phyloP scores from a whole-genome alignment of 2,329 filamentous ascomycete species.

The Phialophora tarda region DNA sequence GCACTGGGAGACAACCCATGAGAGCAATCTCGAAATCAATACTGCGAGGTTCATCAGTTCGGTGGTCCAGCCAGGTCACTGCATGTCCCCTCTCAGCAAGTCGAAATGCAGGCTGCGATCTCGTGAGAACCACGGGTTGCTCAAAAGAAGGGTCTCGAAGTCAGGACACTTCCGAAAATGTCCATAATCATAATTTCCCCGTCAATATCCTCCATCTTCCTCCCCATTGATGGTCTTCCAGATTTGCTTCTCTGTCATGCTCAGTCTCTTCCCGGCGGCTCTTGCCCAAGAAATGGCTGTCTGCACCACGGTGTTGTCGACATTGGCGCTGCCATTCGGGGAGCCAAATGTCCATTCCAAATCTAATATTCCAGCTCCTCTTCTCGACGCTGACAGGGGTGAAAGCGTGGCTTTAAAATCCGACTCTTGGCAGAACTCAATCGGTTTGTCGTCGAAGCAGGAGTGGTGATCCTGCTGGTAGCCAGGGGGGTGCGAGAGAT shows the following conservation, averaged over 20 bases:
- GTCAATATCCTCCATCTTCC: constrained; percentile 6
- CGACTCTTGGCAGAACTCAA: constrained; percentile 29
- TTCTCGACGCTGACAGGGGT: constrained; percentile 25
- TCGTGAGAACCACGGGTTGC: background rate
- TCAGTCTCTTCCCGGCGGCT: constrained; percentile 45
- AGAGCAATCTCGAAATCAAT: background rate
- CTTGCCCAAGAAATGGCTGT: constrained; percentile 41
- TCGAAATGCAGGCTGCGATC: background rate
- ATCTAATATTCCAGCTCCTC: constrained; percentile 35
- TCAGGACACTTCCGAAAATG: background rate
- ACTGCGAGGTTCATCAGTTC: background rate
- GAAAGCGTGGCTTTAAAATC: constrained; percentile 25
- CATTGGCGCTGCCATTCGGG: constrained; percentile 57
- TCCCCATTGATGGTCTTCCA: constrained; percentile 45
- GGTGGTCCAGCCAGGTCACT: background rate
- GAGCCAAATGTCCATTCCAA: constrained; percentile 69
- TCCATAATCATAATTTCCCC: too few relatives aligned
- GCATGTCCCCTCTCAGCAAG: background rate
- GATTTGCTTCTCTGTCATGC: constrained; percentile 58
- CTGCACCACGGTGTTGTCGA: constrained; percentile 46
- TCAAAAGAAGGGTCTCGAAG: background rate
- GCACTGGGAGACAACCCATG: background rate
- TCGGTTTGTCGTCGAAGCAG: constrained; percentile 36
- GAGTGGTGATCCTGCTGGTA: constrained; percentile 42
- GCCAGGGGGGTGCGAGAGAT: constrained; percentile 43